Evolutionary conservation across 495 filamentous ascomycete genomes (phyloP), one percentile per base, ranked within the genome.

Genomic region (Penicillium parvum): DNA sequence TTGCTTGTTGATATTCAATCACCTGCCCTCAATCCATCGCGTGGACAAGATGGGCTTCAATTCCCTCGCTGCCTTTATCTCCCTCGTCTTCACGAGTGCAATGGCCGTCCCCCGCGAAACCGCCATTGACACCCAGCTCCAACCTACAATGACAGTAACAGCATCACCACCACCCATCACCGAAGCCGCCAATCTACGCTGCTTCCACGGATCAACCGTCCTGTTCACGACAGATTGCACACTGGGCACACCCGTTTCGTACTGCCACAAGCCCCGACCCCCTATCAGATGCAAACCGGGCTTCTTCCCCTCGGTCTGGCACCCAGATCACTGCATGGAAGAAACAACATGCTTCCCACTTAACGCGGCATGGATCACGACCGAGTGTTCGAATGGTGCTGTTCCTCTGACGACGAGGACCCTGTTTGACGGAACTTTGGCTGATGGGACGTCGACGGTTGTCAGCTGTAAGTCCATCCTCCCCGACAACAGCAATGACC

Each of bases 221-320:
- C 16, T 63, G n/a, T 49, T 55, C 22, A 63, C 60, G 8, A 59
- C 49, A 0, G 60, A 60, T 18, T 63, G 60, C 21, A 61, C 60
- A 11, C 29, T 56, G 43, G 60, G 60, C 5, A 59, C 34, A 11
- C 33, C 57, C 8, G 28, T 54, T 1, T 53, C 52, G 0, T 63
- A 52, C 32, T 63, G 60, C 43, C 32, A 36, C 21, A 54, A 49
- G 11, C 37, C 27, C 3, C 22, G 32, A 11, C 36, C 52, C 10
- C 54, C 55, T 5, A 52, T 54, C 19, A 22, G 39, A 20, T 63
- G 57, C 21, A 11, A 37, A 5, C 16, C 22, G 6, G 60, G 60
- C 3, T 60, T 32, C 15, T 62, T 54, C 40, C 56, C 59, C 2
- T 51, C 52, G 1, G 53, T 57, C 3, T 60, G 59, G 56, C 59